Evolutionary conservation across 805 yeast genomes (phyloP).

Genomic region (Yarrowia yakushimensis): DNA sequence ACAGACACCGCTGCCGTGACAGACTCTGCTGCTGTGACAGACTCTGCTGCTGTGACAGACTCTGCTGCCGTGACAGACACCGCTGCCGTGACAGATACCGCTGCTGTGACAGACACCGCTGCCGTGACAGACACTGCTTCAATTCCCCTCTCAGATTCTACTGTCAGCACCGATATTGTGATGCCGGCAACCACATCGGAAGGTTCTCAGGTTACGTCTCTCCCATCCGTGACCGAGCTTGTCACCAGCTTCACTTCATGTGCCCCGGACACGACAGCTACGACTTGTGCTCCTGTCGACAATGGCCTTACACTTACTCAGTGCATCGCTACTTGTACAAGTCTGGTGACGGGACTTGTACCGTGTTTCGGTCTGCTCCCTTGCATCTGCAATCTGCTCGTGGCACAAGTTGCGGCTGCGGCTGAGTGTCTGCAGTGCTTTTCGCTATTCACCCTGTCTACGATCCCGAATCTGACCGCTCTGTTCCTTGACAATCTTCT

Average conservation of each 20-base stretch:
- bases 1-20: too few species aligned
- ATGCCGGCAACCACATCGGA: too few species aligned
- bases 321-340: not conserved
- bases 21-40: too few species aligned
- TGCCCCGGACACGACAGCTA: not conserved
- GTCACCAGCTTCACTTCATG: not conserved
- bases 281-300: not conserved
- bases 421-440: not conserved
- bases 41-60: too few species aligned
- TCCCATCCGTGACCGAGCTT: too few species aligned
- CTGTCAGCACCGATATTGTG: too few species aligned
- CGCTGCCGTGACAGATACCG: too few species aligned
- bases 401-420: not conserved
- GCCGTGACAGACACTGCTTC: too few species aligned
- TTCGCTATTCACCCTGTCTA: not conserved
- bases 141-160: too few species aligned
- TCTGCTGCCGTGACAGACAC: too few species aligned
- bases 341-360: not conserved
- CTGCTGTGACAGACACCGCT: too few species aligned
- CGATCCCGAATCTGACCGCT: not conserved
- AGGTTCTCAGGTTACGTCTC: too few species aligned
- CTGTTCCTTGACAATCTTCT: not conserved
- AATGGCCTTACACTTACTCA: not conserved
- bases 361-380: not conserved
- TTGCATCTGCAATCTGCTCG: not conserved